These are phyloP conservation scores for Colletotrichum cereale DNA, from an alignment of 2,329 filamentous ascomycete genomes.

Conservation along the genomic window DNA sequence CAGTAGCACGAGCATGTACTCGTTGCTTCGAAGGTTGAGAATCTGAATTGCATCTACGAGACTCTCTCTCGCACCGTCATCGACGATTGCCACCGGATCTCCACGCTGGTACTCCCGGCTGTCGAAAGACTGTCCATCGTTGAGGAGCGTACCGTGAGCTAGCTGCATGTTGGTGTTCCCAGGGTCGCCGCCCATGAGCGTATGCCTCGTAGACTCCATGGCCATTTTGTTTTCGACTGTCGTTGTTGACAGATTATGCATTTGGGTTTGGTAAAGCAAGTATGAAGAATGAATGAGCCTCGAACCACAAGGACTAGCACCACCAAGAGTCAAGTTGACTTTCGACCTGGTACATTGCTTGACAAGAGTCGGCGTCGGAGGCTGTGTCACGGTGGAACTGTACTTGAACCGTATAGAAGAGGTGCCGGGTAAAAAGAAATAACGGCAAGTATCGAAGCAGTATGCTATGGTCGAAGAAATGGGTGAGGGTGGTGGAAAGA, in stretches of 20 bases:
- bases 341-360: constrained; percentile 21
- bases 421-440: not conserved
- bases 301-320: constrained; percentile 10
- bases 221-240: constrained; percentile 5
- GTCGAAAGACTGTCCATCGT: constrained; percentile 37
- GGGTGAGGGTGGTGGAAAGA: not conserved
- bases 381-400: not conserved
- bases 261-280: not conserved
- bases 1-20: constrained; percentile 33
- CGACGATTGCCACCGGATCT: constrained; percentile 35
- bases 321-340: constrained; percentile 10
- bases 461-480: constrained; percentile 11
- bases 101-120: constrained; percentile 30
- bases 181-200: constrained; percentile 4
- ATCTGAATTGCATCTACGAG: constrained; percentile 27
- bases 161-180: constrained; percentile 34
- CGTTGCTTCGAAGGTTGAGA: constrained; percentile 34
- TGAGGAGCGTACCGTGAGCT: constrained; percentile 35
- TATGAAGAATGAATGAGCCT: not conserved
- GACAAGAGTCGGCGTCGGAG: not conserved
- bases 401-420: not conserved
- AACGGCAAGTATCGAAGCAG: constrained; percentile 1
- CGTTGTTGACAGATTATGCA: not conserved
- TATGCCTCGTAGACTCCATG: not conserved
- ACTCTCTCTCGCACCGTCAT: constrained; percentile 31